Evolutionary conservation across 2,329 filamentous ascomycete genomes (phyloP), one percentile per base, ranked within the genome.

Genomic region (Periconia sp.): DNA sequence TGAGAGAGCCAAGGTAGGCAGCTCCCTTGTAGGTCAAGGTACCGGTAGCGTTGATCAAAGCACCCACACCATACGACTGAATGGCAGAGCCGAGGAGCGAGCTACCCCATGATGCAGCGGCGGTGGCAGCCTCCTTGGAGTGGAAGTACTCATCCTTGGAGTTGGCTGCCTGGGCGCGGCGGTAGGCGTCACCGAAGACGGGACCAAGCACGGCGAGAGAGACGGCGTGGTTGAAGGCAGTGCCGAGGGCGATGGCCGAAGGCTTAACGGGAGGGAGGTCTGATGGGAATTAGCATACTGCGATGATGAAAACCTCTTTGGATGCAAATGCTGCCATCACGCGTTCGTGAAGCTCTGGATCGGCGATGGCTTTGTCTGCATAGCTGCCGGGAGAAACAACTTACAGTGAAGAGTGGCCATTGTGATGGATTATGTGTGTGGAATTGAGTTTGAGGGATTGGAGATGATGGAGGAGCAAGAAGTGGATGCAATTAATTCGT

Each of bases 11-110:
- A 57, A 97, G 83, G 81, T 97, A 97, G 52, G 93, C 91, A 59
- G 94, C 92, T 66, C 94, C 94, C 85, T 96, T 97, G 83, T 97
- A 97, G 79, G 85, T 92, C 60, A 97, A 82, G 50, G 93, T 97
- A 62, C 91, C 92, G 41, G 93, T 97, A 63, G 92, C 92, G 77
- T 97, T 97, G 82, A 76, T 74, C 50, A 96, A 81, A 58, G 92
- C 92, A 65, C 88, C 92, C 59, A 96, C 88, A 73, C 91, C 92
- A 72, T 96, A 96, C 58, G 88, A 85, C 82, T 96, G 92, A 56
- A 97, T 78, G 55, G 89, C 91, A 53, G 91, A 94, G 74, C 94
- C 94, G 72, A 92, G 81, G 58, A 97, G 84, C 41, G 92, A 94
- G 61, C 90, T 93, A 74, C 92, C 91, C 89, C 90, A 96, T 63